Base-by-base conservation (phyloP, 1,284 basidiomycete species). In the Boletellus sp. region DNA sequence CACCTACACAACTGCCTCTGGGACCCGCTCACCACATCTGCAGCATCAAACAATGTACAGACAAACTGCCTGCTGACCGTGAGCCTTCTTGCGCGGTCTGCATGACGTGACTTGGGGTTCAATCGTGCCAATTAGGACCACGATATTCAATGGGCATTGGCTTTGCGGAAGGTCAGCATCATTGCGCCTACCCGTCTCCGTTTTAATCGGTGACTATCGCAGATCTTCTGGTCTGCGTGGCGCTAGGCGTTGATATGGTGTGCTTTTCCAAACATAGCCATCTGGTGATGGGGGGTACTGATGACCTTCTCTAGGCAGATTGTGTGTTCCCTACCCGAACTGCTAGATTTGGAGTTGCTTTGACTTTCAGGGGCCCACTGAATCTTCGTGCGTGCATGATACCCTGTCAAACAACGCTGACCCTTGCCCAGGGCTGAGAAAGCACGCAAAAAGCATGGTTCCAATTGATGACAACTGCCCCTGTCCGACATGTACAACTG, bases 281-380 rank as follows among this genome's bases (percentile, higher is more conserved):
- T 34, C 41, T 16, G n/a, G 35, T 22, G 22, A 22, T 33, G 20
- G 19, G 4, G 16, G 27, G 20, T 23, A 22, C 25, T 42, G 34
- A 52, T 14, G 21, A 34, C 26, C 10, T 44, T 37, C 16, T n/a
- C 38, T 49, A 90, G 87, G 87, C 88, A 1, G 90, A 93, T 59
- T 93, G 90, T 53, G 91, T 93, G 9, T 93, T 91, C 58, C 90
- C 91, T 21, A 93, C 90, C 4, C 76, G 87, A 45, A 92, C 90
- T 1, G 90, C 90, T 20, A 78, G 90, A 19, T 93, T 93, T 60
- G 90, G 90, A 1, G 84, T 93, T 13, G 91, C 90, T 4, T 64
- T 93, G 47, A 92, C 91, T 8, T 80, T 80, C 57, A 73, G 69
- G 14, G 90, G 90, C 0, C 87, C 89, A 8, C 57, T 93, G 16